Percentiles rank a stretch among this genome's conserved stretches.
phyloP scores from a whole-genome alignment of 2,329 filamentous ascomycete species.

The Stemphylium vesicarium region DNA sequence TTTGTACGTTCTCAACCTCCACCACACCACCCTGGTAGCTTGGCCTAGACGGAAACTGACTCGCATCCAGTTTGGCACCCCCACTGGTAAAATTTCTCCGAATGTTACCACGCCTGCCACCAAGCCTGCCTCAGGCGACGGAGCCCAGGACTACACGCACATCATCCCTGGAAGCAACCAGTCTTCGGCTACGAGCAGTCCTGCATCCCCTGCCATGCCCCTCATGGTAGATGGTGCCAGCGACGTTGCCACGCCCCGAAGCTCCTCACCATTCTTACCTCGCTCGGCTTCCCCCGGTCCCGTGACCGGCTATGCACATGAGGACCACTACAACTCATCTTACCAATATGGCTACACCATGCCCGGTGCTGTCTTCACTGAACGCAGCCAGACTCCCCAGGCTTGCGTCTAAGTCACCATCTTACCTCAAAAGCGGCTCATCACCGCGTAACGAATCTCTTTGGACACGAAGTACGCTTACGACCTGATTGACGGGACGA shows the following conservation, averaged over 20 bases:
- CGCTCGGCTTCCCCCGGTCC: constrained; percentile 54
- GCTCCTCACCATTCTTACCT: constrained; percentile 45
- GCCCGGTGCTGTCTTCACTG: constrained; percentile 54
- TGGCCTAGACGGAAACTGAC: constrained; percentile 50
- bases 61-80: constrained; percentile 58
- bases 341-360: constrained; percentile 52
- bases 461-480: constrained; percentile 46
- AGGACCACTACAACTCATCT: constrained; percentile 50
- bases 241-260: constrained; percentile 39
- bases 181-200: constrained; percentile 47
- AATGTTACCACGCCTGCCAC: constrained; percentile 35
- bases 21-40: constrained; percentile 41
- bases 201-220: constrained; percentile 44
- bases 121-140: constrained; percentile 33
- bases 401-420: constrained; percentile 39
- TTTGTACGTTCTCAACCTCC: constrained; percentile 80
- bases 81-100: constrained; percentile 50
- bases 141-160: constrained; percentile 38
- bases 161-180: constrained; percentile 40
- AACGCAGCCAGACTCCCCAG: constrained; percentile 54
- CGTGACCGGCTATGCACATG: constrained; percentile 48
- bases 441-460: constrained; percentile 43
- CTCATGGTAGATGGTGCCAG: constrained; percentile 49
- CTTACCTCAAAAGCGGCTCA: constrained; percentile 15
- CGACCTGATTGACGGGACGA: constrained; percentile 40